A percentile compares a stretch with the other conserved stretches of the same genome.
Conservation (phyloP, 176 grass and related monocot genomes). For the Ampelocalamus luodianensis region DNA sequence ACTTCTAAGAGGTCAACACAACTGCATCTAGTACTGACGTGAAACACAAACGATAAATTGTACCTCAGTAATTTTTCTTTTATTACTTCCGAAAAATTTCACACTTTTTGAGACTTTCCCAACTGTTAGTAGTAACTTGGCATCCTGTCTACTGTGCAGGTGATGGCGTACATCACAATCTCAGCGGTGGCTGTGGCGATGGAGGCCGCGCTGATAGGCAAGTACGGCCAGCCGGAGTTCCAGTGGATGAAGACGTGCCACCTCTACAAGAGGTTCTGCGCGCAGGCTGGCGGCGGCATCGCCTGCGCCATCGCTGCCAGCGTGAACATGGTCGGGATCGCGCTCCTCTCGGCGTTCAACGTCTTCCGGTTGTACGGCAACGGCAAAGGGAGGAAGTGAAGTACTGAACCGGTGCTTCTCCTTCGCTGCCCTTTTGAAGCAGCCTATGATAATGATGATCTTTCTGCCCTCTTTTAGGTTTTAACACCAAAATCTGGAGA, state of each 20-base stretch:
- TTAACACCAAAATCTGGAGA: background rate
- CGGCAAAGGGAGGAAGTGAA: conserved; percentile 43
- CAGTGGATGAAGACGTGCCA: conserved; percentile 97
- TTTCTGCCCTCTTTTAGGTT: conserved; percentile 14
- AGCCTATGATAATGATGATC: background rate
- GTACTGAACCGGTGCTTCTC: background rate
- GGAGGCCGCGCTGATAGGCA: conserved; percentile 59
- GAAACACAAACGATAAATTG: background rate
- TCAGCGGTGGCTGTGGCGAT: conserved; percentile 62
- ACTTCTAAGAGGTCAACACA: background rate
- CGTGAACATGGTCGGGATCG: conserved; percentile 51
- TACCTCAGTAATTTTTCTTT: background rate
- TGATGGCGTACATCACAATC: conserved; percentile 68
- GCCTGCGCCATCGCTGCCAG: conserved; percentile 58
- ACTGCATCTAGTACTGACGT: background rate
- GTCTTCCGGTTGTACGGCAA: conserved; percentile 81
- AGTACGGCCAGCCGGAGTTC: conserved; percentile 73
- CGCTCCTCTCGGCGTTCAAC: conserved; percentile 83
- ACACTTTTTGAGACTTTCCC: background rate
- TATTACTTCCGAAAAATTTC: background rate
- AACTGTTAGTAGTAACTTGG: background rate
- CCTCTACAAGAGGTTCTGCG: conserved; percentile 77
- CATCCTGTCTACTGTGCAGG: conserved; percentile 39
- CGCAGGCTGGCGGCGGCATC: conserved; percentile 56
- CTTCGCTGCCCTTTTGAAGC: background rate